Evolutionary conservation across 2,329 filamentous ascomycete species (phyloP).

Genomic region (Aspergillus glaucus): DNA sequence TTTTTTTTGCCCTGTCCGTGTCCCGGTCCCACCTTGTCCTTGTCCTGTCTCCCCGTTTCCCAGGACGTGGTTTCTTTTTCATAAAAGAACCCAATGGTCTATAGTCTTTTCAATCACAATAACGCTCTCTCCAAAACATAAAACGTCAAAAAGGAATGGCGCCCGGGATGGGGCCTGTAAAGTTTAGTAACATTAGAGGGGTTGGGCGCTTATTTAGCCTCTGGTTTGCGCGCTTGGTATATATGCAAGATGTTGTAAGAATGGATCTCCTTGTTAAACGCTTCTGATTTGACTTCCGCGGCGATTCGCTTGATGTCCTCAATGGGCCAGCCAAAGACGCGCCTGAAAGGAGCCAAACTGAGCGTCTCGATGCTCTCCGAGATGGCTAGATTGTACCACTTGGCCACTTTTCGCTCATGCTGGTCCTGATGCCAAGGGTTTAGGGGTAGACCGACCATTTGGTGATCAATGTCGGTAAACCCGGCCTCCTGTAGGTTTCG

Average conservation of each 20-base stretch:
- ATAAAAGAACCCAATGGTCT: not conserved
- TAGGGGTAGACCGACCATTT: conserved; percentile 62
- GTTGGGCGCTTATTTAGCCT: conserved; percentile 2
- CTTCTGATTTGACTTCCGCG: conserved; percentile 59
- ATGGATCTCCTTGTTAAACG: conserved; percentile 61
- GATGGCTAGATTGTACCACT: conserved; percentile 78
- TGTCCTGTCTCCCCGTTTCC: not conserved
- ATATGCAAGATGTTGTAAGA: conserved; percentile 57
- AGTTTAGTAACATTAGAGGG: not conserved
- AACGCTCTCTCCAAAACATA: too few species aligned
- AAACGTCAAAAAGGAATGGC: too few species aligned
- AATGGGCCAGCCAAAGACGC: conserved; percentile 54
- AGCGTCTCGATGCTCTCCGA: conserved; percentile 67
- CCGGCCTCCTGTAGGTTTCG: conserved; percentile 61
- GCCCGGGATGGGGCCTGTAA: too few species aligned
- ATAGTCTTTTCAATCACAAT: too few species aligned
- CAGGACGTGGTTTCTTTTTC: not conserved
- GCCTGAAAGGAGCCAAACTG: conserved; percentile 65
- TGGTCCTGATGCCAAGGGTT: conserved; percentile 65
- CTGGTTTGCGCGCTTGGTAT: conserved; percentile 37
- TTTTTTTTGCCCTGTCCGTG: not conserved
- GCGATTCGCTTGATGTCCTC: conserved; percentile 60
- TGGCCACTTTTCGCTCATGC: conserved; percentile 61
- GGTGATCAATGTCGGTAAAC: conserved; percentile 72
- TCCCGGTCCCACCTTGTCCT: not conserved